phyloP scores from a whole-genome alignment of 306 rosid species.

The Quercus agrifolia region DNA sequence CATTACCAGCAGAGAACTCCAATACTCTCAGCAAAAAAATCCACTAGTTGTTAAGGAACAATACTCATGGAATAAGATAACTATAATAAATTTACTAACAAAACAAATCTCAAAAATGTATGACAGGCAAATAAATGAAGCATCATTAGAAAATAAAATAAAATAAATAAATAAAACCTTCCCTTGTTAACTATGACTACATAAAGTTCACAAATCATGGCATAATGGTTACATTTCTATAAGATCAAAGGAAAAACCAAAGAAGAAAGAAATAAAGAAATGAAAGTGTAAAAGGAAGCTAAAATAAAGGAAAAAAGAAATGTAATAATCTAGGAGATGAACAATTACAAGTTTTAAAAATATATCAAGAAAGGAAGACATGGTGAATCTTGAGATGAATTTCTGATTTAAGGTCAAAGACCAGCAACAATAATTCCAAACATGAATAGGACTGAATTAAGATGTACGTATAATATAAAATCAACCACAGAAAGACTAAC shows the following conservation, averaged over 20 bases:
- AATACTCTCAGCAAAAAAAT: conserved; percentile 32
- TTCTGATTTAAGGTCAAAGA: conserved; percentile 53
- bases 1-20: conserved; percentile 46
- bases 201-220: neutral
- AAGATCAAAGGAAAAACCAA: neutral
- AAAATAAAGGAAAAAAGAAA: neutral
- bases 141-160: neutral
- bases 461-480: conserved; percentile 4
- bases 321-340: neutral
- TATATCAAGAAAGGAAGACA: neutral
- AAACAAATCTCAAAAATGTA: neutral
- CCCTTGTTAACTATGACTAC: neutral
- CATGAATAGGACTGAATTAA: neutral
- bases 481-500: conserved; percentile 11
- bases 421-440: conserved; percentile 18
- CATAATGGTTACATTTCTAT: neutral
- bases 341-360: conserved; percentile 6
- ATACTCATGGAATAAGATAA: conserved; percentile 1
- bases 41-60: conserved; percentile 54
- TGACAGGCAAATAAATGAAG: conserved; percentile 12
- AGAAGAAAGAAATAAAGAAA: neutral
- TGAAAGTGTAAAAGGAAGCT: neutral
- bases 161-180: neutral
- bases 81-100: neutral
- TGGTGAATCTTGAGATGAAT: conserved; percentile 36